Conservation (phyloP, 768 basidiomycete genomes). For the Termitomyces sp. region DNA sequence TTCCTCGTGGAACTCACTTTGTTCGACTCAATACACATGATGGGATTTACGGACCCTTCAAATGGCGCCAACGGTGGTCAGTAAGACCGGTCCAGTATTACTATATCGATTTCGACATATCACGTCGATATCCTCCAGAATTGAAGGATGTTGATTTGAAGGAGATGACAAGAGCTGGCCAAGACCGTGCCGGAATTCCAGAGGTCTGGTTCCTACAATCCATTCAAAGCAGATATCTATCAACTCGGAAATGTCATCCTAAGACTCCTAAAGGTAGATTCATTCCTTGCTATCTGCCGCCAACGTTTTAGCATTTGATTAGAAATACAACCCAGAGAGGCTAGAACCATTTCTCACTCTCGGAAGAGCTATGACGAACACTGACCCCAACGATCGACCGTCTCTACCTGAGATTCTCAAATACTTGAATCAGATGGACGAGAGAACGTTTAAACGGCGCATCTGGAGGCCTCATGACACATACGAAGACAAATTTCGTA, state of each 20-base stretch:
- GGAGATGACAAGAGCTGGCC: background rate
- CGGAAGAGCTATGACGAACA: background rate
- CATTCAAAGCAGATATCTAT: slow-evolving; percentile 1
- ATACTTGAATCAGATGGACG: background rate
- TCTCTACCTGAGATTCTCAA: background rate
- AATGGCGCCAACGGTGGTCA: background rate
- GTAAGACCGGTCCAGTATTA: slow-evolving; percentile 10
- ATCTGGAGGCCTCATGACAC: background rate
- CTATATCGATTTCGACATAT: slow-evolving; percentile 1
- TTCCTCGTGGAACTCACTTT: slow-evolving; percentile 2
- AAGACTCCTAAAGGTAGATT: background rate
- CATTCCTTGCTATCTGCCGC: background rate
- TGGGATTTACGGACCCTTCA: background rate
- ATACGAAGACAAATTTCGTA: background rate
- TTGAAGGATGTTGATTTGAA: background rate
- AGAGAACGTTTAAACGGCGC: background rate
- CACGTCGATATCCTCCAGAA: background rate
- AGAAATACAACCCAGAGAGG: background rate
- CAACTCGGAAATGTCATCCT: background rate
- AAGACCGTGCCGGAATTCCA: slow-evolving; percentile 1
- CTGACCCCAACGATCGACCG: background rate
- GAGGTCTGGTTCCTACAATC: background rate
- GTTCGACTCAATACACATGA: background rate
- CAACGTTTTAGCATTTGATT: background rate
- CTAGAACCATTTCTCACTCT: background rate